phyloP scores from a whole-genome alignment of 1,284 basidiomycete species.

The Trametes polyzona region DNA sequence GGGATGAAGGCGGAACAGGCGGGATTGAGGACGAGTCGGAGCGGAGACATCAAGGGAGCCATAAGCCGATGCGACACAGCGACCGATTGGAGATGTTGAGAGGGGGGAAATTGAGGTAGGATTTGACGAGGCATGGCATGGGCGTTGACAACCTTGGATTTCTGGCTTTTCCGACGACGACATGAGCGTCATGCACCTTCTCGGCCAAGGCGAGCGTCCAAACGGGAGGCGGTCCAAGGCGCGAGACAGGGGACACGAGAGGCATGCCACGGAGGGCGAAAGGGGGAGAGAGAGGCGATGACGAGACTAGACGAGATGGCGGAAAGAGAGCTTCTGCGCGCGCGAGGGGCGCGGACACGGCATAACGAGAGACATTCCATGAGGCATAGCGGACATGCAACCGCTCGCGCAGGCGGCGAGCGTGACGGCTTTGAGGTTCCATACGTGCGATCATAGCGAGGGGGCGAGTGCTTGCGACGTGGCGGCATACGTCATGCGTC shows the following conservation, averaged over 20 bases:
- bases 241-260: background rate
- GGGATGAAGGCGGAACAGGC: background rate
- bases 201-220: background rate
- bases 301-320: constrained; percentile 1
- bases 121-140: background rate
- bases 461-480: background rate
- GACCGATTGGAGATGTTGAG: background rate
- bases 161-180: constrained; percentile 7
- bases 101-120: background rate
- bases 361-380: constrained; percentile 30
- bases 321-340: constrained; percentile 18
- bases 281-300: background rate
- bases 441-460: constrained; percentile 21
- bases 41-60: constrained; percentile 8
- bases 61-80: background rate
- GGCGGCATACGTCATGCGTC: too few relatives aligned
- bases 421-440: constrained; percentile 13
- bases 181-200: background rate
- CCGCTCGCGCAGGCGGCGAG: background rate
- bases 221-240: background rate
- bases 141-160: constrained; percentile 8
- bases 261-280: background rate
- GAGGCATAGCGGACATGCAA: constrained; percentile 22
- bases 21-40: background rate
- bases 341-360: constrained; percentile 7